Conservation (phyloP, 139 green algal species). For the Haematococcus sp. region DNA sequence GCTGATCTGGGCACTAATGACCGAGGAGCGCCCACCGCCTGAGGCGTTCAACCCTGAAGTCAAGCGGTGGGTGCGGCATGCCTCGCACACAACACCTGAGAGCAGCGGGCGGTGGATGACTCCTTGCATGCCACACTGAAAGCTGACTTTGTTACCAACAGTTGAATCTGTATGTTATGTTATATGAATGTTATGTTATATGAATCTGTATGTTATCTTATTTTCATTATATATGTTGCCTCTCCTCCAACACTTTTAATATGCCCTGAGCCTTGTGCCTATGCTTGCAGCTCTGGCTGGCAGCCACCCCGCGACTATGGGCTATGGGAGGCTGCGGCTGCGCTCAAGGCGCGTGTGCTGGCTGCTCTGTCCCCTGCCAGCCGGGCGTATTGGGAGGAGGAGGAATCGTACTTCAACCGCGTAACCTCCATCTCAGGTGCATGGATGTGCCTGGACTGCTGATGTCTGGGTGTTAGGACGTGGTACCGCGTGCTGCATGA, state of each 20-base stretch:
- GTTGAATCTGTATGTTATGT: no score
- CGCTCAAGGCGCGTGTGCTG: constrained; percentile 50
- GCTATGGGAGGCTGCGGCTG: constrained; percentile 73
- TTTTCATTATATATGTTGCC: neutral
- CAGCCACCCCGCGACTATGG: constrained; percentile 76
- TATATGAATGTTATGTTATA: neutral
- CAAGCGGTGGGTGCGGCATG: constrained; percentile 28
- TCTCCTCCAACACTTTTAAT: no score
- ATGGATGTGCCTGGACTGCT: no score
- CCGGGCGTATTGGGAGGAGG: constrained; percentile 53
- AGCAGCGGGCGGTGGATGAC: neutral
- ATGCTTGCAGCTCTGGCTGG: constrained; percentile 74
- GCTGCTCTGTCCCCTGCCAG: constrained; percentile 36
- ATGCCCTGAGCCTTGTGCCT: neutral
- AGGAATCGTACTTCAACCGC: constrained; percentile 75
- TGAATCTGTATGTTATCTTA: neutral
- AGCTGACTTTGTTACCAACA: no score
- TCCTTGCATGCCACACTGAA: no score
- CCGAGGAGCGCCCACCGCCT: constrained; percentile 72
- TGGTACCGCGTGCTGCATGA: no score
- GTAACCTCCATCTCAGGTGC: constrained; percentile 63
- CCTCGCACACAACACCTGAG: no score
- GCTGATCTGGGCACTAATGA: constrained; percentile 83
- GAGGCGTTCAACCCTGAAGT: constrained; percentile 77
- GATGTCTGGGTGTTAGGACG: no score